Conservation (phyloP, 2,329 filamentous ascomycete species). For the Cladosporium sp. region DNA sequence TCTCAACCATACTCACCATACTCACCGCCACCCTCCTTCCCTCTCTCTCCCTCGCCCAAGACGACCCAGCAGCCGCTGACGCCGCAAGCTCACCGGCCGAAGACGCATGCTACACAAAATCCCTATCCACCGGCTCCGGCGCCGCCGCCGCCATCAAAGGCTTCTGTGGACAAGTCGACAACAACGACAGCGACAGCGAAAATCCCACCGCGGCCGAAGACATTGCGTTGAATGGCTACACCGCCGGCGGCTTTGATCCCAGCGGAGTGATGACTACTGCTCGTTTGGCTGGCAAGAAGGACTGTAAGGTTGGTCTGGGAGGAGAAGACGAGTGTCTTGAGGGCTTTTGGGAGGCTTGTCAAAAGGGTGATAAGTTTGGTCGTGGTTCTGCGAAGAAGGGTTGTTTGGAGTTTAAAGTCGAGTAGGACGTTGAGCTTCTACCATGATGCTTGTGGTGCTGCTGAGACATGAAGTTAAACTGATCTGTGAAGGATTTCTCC, state of each 20-base stretch:
- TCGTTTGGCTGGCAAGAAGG: background rate
- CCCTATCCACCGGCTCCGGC: constrained; percentile 2
- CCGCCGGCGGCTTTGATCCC: constrained; percentile 5
- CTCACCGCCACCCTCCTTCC: background rate
- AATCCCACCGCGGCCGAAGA: background rate
- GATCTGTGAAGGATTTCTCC: too few relatives aligned
- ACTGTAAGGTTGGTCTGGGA: background rate
- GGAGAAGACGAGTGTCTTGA: constrained; percentile 4
- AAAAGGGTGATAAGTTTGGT: constrained; percentile 4
- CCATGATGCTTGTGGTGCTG: too few relatives aligned
- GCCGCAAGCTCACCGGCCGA: background rate
- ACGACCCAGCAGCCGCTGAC: constrained; percentile 4
- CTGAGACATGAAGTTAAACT: too few relatives aligned
- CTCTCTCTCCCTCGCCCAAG: background rate
- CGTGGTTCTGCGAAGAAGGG: background rate
- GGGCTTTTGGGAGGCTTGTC: constrained; percentile 2
- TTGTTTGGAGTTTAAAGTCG: constrained; percentile 7
- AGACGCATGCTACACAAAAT: constrained; percentile 1
- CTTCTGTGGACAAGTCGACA: constrained; percentile 6
- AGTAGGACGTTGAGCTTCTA: background rate
- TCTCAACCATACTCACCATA: background rate
- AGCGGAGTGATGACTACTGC: constrained; percentile 6
- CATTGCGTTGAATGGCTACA: constrained; percentile 6
- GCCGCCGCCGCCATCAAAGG: constrained; percentile 8
- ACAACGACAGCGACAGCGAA: constrained; percentile 3